phyloP scores from a whole-genome alignment of 345 rosid genomes.

The Streptanthus diversifolius region DNA sequence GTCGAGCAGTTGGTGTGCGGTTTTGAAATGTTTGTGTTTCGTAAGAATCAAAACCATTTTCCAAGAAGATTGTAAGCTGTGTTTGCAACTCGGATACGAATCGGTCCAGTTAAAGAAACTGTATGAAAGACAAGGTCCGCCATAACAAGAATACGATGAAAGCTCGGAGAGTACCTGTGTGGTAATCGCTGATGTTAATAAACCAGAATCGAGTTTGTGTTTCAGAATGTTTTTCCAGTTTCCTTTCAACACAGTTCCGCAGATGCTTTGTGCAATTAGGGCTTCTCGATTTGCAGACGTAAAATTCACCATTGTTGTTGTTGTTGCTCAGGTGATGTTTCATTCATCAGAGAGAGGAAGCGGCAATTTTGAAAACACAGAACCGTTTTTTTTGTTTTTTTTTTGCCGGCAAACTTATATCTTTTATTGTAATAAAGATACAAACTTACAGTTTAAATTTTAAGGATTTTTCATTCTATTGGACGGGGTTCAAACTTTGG shows the following conservation, averaged over 20 bases:
- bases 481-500: no score
- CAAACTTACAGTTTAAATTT: no score
- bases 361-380: neutral
- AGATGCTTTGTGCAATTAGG: conserved; percentile 46
- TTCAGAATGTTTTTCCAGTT: conserved; percentile 51
- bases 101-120: conserved; percentile 57
- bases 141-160: conserved; percentile 27
- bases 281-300: conserved; percentile 30
- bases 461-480: no score
- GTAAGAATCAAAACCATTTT: conserved; percentile 69
- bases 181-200: conserved; percentile 42
- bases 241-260: conserved; percentile 57
- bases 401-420: no score
- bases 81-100: conserved; percentile 47
- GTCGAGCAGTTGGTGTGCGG: conserved; percentile 76
- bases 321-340: neutral
- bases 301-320: conserved; percentile 18
- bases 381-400: no score
- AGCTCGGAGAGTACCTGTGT: conserved; percentile 54
- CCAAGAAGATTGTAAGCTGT: conserved; percentile 72
- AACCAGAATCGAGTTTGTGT: conserved; percentile 35
- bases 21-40: conserved; percentile 58
- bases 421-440: no score
- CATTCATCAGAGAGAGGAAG: neutral
- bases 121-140: conserved; percentile 50